These are phyloP conservation scores for Ustilago curta DNA, from an alignment of 1,284 basidiomycete genomes.

Conservation along the genomic window DNA sequence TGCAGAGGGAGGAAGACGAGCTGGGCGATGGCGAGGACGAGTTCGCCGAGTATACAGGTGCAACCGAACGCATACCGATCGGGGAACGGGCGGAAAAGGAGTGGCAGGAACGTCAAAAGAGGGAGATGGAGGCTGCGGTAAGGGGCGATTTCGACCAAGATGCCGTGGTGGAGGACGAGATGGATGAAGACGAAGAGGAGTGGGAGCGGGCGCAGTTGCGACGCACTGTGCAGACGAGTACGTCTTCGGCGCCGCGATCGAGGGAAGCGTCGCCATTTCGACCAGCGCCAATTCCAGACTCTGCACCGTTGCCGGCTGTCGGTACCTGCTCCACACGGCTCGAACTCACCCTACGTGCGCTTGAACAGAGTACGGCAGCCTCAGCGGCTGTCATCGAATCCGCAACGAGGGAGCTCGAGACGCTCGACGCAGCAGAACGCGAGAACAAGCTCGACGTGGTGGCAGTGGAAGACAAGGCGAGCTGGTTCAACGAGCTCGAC, in stretches of 20 bases:
- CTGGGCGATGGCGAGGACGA: constrained; percentile 63
- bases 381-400: constrained; percentile 33
- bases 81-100: constrained; percentile 48
- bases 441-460: constrained; percentile 53
- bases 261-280: constrained; percentile 52
- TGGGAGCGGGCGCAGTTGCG: constrained; percentile 61
- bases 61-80: constrained; percentile 61
- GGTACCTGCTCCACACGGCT: constrained; percentile 54
- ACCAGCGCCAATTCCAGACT: constrained; percentile 50
- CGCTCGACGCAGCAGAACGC: constrained; percentile 46
- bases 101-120: constrained; percentile 35
- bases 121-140: constrained; percentile 46
- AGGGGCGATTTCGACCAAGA: constrained; percentile 42
- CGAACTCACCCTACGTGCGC: constrained; percentile 20
- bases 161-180: constrained; percentile 78
- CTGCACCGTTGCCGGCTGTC: constrained; percentile 53
- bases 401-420: constrained; percentile 29
- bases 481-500: constrained; percentile 64
- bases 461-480: constrained; percentile 50
- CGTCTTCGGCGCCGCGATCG: constrained; percentile 8
- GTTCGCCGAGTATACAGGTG: constrained; percentile 62
- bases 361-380: constrained; percentile 41
- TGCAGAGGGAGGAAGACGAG: constrained; percentile 65
- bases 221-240: constrained; percentile 28
- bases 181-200: constrained; percentile 78